Evolutionary conservation across 208 protist species (phyloP).

Genomic region (Eutreptiella sp.): DNA sequence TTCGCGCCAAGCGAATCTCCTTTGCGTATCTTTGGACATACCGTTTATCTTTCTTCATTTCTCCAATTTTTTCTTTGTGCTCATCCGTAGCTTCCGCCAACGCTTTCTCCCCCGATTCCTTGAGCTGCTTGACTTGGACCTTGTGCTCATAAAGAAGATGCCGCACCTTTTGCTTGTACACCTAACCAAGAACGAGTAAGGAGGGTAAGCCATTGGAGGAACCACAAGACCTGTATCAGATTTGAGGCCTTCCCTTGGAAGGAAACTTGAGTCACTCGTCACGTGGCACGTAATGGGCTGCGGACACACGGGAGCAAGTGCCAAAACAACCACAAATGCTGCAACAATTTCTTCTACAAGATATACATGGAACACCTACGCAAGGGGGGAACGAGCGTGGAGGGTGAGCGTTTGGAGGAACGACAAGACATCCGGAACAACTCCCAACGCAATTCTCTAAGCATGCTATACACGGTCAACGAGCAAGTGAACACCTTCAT

Average conservation of each 20-base stretch:
- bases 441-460: no score
- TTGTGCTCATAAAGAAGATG: conserved; percentile 89
- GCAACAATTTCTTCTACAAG: background rate
- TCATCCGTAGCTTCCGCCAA: conserved; percentile 68
- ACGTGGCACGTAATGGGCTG: background rate
- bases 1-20: background rate
- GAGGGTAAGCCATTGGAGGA: no score
- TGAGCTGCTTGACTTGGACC: conserved; percentile 74
- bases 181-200: no score
- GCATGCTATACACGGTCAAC: no score
- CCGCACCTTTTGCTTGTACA: conserved; percentile 94
- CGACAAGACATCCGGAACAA: no score
- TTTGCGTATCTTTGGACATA: background rate
- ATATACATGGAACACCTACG: background rate
- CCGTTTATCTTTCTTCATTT: conserved; percentile 18
- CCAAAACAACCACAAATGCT: no score
- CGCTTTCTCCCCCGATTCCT: conserved; percentile 71
- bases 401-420: no score
- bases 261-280: conserved; percentile 21
- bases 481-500: no score
- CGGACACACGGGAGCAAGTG: background rate
- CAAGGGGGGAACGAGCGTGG: no score
- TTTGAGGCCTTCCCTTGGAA: no score
- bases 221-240: no score
- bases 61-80: conserved; percentile 52